Evolutionary conservation across 1,139 yeast genomes (phyloP).

Genomic region (Suhomyces wounanorum): DNA sequence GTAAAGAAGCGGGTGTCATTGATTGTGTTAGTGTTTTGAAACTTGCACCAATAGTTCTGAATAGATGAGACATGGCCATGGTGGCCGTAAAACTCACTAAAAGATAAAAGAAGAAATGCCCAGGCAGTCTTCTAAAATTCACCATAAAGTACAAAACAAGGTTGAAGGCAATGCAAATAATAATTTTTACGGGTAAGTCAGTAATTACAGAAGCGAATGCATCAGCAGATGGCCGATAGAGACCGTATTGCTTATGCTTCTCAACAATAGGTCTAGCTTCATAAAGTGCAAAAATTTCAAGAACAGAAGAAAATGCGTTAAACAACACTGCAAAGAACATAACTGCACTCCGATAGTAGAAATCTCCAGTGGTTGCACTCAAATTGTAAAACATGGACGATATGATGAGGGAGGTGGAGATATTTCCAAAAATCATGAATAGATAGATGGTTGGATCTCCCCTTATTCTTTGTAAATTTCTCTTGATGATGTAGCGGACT

Average conservation of each 20-base stretch:
- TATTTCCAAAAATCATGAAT: slow-evolving; percentile 61
- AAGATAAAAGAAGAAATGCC: slow-evolving; percentile 67
- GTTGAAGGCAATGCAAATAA: slow-evolving; percentile 59
- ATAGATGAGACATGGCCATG: slow-evolving; percentile 68
- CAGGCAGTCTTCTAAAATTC: slow-evolving; percentile 63
- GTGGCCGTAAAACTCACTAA: slow-evolving; percentile 56
- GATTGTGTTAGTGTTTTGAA: slow-evolving; percentile 63
- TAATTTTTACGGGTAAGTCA: slow-evolving; percentile 64
- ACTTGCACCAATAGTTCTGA: slow-evolving; percentile 69
- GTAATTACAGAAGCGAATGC: slow-evolving; percentile 70
- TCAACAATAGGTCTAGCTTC: slow-evolving; percentile 78
- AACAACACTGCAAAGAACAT: slow-evolving; percentile 77
- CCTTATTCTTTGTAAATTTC: slow-evolving; percentile 63
- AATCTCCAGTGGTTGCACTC: slow-evolving; percentile 42
- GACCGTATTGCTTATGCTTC: slow-evolving; percentile 73
- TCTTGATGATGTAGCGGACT: slow-evolving; percentile 54
- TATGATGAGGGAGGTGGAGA: slow-evolving; percentile 68
- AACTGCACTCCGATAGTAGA: slow-evolving; percentile 69
- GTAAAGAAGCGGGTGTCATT: slow-evolving; percentile 69
- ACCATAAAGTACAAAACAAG: slow-evolving; percentile 66
- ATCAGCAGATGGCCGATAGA: slow-evolving; percentile 78
- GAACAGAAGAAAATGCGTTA: slow-evolving; percentile 72
- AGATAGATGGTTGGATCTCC: slow-evolving; percentile 70
- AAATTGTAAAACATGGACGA: slow-evolving; percentile 76
- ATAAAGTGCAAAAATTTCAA: slow-evolving; percentile 67